Evolutionary conservation across 345 rosid species (phyloP).

Genomic region (Populus davidiana): DNA sequence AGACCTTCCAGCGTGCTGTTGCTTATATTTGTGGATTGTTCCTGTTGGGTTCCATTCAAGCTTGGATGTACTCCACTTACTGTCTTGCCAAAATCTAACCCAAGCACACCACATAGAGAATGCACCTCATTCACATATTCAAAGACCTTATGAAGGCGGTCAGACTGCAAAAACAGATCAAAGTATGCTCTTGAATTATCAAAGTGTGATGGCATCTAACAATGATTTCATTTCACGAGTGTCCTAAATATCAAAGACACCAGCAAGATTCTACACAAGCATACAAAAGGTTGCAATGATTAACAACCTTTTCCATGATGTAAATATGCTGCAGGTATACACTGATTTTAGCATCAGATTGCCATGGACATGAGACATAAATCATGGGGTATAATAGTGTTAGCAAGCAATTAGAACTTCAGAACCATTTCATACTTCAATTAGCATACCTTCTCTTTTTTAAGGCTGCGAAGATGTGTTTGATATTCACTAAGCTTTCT

Average conservation of each 20-base stretch:
- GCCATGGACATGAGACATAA: not conserved
- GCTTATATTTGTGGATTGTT: conserved; percentile 82
- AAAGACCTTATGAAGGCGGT: conserved; percentile 81
- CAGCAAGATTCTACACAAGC: not conserved
- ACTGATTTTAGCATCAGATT: not conserved
- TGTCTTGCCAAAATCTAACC: conserved; percentile 72
- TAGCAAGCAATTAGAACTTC: not conserved
- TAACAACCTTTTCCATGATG: not conserved
- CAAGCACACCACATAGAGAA: conserved; percentile 76
- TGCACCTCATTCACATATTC: conserved; percentile 78
- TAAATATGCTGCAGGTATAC: not conserved
- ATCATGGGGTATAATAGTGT: not conserved
- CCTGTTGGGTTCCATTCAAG: conserved; percentile 59
- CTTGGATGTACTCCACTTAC: conserved; percentile 93
- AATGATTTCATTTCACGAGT: not conserved
- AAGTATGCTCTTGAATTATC: not conserved
- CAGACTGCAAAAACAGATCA: conserved; percentile 59
- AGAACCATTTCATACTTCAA: not conserved
- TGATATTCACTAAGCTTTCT: conserved; percentile 84
- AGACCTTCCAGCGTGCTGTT: conserved; percentile 73
- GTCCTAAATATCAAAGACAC: not conserved
- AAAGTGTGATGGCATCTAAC: not conserved
- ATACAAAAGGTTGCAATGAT: not conserved
- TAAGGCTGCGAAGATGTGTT: conserved; percentile 71
- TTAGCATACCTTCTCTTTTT: conserved; percentile 74